Percentiles rank a stretch among this genome's conserved stretches.
Conservation (phyloP, 202 grass and related monocot species). For the Hordeum pubiflorum region DNA sequence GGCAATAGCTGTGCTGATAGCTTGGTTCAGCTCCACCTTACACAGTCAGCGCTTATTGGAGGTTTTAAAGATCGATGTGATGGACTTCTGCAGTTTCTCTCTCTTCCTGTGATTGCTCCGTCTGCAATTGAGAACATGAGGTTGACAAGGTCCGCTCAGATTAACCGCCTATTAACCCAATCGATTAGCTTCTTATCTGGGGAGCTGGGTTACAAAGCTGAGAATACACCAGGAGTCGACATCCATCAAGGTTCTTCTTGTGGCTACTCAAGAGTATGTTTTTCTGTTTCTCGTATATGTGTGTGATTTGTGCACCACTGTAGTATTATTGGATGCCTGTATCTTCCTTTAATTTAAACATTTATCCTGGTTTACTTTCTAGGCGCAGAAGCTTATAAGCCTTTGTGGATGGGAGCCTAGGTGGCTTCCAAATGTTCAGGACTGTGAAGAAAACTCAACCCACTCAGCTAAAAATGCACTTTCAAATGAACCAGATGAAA, state of each 20-base stretch:
- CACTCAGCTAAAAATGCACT: constrained; percentile 62
- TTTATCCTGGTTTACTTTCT: constrained; percentile 24
- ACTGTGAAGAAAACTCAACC: constrained; percentile 94
- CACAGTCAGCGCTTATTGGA: constrained; percentile 67
- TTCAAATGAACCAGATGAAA: constrained; percentile 39
- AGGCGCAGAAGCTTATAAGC: constrained; percentile 92
- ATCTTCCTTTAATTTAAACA: constrained; percentile 9
- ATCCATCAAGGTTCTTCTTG: constrained; percentile 49
- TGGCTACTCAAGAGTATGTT: constrained; percentile 61
- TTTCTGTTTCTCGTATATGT: constrained; percentile 11
- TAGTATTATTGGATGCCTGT: background rate
- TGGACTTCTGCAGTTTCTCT: constrained; percentile 74
- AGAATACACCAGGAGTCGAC: constrained; percentile 46
- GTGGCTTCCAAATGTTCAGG: constrained; percentile 96
- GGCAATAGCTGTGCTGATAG: constrained; percentile 87
- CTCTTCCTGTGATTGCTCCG: constrained; percentile 70
- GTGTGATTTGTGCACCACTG: background rate
- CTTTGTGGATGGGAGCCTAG: constrained; percentile 98
- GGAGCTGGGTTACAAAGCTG: constrained; percentile 58
- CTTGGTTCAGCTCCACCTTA: constrained; percentile 80
- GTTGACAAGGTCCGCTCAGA: constrained; percentile 53
- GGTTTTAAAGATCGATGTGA: constrained; percentile 93
- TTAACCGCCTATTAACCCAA: constrained; percentile 69
- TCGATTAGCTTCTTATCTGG: constrained; percentile 60
- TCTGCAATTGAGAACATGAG: constrained; percentile 87